Evolutionary conservation across 139 green algal species (phyloP), one percentile per base, ranked within the genome.

Genomic region (Closterium sp.): DNA sequence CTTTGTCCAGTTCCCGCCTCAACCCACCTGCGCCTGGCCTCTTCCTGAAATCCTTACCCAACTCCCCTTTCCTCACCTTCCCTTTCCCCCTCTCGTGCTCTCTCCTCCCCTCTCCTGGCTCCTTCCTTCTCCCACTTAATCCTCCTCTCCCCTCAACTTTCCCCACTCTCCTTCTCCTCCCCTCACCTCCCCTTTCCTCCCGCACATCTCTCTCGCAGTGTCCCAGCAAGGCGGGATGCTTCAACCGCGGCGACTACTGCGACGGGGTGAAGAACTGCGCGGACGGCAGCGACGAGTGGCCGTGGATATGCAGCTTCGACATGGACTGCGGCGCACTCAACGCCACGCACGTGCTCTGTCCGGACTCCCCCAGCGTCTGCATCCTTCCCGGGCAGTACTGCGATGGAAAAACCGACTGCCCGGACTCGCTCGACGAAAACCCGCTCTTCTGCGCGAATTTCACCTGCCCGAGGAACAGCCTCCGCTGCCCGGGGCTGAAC

Each of bases 351-450:
- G 50, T 73, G 4, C 50, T 73, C 13, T 73, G 50, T 11, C 50
- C 50, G 50, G 50, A 73, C 50, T 73, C 50, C 50, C 50, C 50
- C 50, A 73, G 50, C 50, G 50, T 73, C 17, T 73, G 50, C 50
- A 73, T 73, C 50, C 50, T 73, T 73, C 50, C 50, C 50, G 86
- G 86, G 31, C 31, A 70, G 31, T 89, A 27, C 86, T 89, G 86
- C 86, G 86, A 89, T 4, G 86, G 86, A 22, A 89, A 70, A 89
- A 70, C 31, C 31, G 86, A 89, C 86, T 89, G 86, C 31, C 31
- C 31, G 17, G 86, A 89, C 17, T 9, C 31, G 86, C 31, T 38
- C 17, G 86, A 89, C 31, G 86, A 89, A 22, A 38, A 89, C 17
- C 86, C 86, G 1, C 10, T 2, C 17, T 89, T 89, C 86, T 89